A percentile compares a stretch with the other conserved stretches of the same genome.
phyloP scores from a whole-genome alignment of 2,329 filamentous ascomycete species.

The Neophaeococcomyces mojaviensis region DNA sequence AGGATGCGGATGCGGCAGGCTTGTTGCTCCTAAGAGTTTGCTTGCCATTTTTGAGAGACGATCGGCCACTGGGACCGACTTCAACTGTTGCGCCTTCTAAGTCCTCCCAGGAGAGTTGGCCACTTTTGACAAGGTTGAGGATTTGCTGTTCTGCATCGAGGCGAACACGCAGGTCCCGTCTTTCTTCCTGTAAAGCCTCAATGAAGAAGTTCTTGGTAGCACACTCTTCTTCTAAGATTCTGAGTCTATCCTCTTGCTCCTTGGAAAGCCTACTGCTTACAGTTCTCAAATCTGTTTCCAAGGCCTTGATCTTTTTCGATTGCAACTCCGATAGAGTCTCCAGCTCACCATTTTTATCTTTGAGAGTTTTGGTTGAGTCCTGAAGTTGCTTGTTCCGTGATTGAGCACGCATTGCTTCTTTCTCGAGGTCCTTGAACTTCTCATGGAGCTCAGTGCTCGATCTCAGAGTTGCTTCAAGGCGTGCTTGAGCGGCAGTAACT shows the following conservation, averaged over 20 bases:
- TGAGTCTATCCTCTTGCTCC: conserved; percentile 11
- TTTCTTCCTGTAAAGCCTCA: conserved; percentile 20
- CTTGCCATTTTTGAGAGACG: background rate
- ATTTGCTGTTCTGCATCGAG: conserved; percentile 19
- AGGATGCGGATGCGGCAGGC: background rate
- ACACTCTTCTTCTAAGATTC: conserved; percentile 23
- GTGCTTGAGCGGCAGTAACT: conserved; percentile 55
- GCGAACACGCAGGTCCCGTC: conserved; percentile 22
- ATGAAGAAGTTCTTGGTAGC: conserved; percentile 21
- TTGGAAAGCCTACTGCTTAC: conserved; percentile 42
- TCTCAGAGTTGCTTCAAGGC: conserved; percentile 48
- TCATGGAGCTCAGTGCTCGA: conserved; percentile 54
- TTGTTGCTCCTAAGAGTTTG: background rate
- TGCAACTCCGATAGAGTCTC: conserved; percentile 75
- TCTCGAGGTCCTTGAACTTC: conserved; percentile 55
- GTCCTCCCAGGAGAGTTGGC: conserved; percentile 76
- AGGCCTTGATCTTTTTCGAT: conserved; percentile 66
- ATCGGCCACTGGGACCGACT: background rate
- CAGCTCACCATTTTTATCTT: conserved; percentile 75
- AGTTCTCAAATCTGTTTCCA: conserved; percentile 49
- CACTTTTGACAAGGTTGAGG: conserved; percentile 44
- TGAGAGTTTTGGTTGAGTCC: conserved; percentile 65
- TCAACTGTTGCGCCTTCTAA: conserved; percentile 25
- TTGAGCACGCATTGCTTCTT: conserved; percentile 62
- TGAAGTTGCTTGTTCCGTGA: conserved; percentile 62